A percentile compares a stretch with the other conserved stretches of the same genome.
phyloP scores from a whole-genome alignment of 257 asterid species.

The Rehmannia glutinosa region DNA sequence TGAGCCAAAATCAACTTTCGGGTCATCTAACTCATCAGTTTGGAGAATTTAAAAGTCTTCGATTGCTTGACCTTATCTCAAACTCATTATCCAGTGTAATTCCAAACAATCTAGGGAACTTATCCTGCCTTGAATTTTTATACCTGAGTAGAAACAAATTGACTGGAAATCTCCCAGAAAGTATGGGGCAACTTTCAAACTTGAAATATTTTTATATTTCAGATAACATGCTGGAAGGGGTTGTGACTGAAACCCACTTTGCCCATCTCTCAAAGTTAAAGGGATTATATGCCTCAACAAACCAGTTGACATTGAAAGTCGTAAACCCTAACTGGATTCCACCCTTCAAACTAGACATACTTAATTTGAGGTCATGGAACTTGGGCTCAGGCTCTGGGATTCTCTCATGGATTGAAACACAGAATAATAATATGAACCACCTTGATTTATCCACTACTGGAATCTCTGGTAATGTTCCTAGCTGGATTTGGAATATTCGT shows the following conservation, averaged over 20 bases:
- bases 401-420: constrained; percentile 28
- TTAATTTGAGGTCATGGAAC: constrained; percentile 18
- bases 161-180: background rate
- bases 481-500: constrained; percentile 28
- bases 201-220: background rate
- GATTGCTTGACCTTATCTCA: too few relatives aligned
- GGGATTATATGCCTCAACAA: background rate
- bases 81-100: background rate
- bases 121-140: constrained; percentile 28
- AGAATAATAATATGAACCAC: background rate
- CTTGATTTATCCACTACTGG: background rate
- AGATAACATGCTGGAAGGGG: constrained; percentile 2
- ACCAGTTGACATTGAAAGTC: constrained; percentile 15
- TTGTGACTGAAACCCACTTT: constrained; percentile 26
- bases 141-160: too few relatives aligned
- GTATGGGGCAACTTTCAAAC: background rate
- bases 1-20: too few relatives aligned
- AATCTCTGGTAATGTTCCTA: constrained; percentile 13
- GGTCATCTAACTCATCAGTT: too few relatives aligned
- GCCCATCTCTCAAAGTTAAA: constrained; percentile 23
- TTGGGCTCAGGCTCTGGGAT: constrained; percentile 18
- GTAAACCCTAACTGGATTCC: constrained; percentile 26
- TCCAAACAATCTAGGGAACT: constrained; percentile 16
- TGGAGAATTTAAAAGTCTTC: too few relatives aligned
- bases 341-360: background rate